Conservation (phyloP, 768 basidiomycete genomes). For the Suillus discolor region DNA sequence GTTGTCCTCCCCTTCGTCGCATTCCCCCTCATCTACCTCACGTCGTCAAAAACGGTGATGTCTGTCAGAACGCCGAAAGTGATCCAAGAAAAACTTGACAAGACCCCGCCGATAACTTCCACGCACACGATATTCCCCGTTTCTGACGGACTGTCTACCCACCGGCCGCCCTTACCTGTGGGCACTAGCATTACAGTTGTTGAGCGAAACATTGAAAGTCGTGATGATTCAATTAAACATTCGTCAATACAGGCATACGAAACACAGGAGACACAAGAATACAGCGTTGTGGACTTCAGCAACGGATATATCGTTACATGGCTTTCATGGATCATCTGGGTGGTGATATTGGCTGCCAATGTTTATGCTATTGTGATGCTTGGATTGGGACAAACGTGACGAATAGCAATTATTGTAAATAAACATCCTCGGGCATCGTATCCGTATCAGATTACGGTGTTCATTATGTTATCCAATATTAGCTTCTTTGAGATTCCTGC, state of each 20-base stretch:
- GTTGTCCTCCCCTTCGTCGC: constrained; percentile 50
- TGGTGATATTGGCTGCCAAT: constrained; percentile 52
- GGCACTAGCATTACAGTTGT: neutral
- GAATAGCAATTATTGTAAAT: too few relatives aligned
- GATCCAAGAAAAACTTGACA: neutral
- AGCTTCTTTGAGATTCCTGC: neutral
- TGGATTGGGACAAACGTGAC: constrained; percentile 25
- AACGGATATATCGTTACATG: constrained; percentile 39
- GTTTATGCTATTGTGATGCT: constrained; percentile 54
- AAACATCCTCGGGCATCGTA: too few relatives aligned
- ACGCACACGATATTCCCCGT: neutral
- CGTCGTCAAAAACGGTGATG: constrained; percentile 38
- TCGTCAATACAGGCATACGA: constrained; percentile 15
- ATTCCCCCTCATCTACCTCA: constrained; percentile 43
- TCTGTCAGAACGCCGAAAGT: constrained; percentile 14
- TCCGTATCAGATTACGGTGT: neutral
- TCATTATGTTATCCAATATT: neutral
- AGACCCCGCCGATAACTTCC: neutral
- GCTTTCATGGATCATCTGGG: constrained; percentile 50
- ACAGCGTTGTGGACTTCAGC: constrained; percentile 41
- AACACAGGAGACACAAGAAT: constrained; percentile 15
- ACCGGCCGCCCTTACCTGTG: neutral
- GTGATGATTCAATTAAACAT: constrained; percentile 5
- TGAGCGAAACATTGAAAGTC: neutral
- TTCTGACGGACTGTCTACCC: constrained; percentile 19